Conservation (phyloP, 768 basidiomycete species). For the Mycena capillaripes region DNA sequence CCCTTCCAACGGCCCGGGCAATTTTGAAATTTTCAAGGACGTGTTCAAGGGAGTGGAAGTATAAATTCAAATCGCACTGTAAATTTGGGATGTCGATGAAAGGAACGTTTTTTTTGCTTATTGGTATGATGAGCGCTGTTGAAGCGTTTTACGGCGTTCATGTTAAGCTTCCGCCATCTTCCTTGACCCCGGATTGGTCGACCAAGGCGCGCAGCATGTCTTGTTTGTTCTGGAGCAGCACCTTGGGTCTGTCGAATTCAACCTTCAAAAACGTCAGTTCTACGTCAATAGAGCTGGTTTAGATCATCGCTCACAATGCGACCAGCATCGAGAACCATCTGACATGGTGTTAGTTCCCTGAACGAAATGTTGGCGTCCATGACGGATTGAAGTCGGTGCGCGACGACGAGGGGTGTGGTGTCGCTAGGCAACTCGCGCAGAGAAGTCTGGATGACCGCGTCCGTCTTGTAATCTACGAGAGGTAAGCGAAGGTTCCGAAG, state of each 20-base stretch:
- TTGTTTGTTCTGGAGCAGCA: neutral
- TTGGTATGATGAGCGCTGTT: too few species aligned
- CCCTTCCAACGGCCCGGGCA: constrained; percentile 45
- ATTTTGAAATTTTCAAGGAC: constrained; percentile 56
- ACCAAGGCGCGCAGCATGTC: neutral
- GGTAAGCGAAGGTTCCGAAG: neutral
- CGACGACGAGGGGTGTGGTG: constrained; percentile 41
- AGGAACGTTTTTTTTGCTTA: too few species aligned
- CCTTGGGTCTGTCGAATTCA: neutral
- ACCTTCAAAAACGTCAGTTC: neutral
- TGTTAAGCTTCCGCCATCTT: neutral
- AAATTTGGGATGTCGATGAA: too few species aligned
- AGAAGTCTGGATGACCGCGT: constrained; percentile 57
- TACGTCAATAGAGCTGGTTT: neutral
- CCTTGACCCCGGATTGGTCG: neutral
- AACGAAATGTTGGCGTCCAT: constrained; percentile 41
- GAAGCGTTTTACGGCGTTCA: too few species aligned
- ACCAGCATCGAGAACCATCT: constrained; percentile 60
- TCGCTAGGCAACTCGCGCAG: constrained; percentile 52
- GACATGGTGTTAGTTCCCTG: constrained; percentile 7
- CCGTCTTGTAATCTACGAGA: constrained; percentile 47
- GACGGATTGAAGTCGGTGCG: constrained; percentile 48
- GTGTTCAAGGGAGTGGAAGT: constrained; percentile 47
- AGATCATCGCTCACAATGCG: constrained; percentile 42
- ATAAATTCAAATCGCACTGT: neutral